Conservation (phyloP, 2,329 filamentous ascomycete species). For the Exophiala mesophila region DNA sequence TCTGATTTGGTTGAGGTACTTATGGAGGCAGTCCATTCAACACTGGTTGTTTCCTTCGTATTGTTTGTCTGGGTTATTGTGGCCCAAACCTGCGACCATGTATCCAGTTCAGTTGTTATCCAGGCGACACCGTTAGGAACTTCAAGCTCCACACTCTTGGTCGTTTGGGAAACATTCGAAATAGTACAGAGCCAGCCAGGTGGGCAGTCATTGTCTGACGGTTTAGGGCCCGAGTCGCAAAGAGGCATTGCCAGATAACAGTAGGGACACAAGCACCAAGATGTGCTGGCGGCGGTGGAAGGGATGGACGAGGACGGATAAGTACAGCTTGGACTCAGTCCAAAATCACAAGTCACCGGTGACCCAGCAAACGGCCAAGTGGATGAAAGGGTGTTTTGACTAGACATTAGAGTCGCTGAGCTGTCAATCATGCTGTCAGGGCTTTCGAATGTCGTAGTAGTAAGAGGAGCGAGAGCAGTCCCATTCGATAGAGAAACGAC, state of each 20-base stretch:
- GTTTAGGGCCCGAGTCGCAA: neutral
- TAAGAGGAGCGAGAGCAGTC: too few species aligned
- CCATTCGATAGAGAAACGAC: neutral
- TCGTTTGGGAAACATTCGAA: neutral
- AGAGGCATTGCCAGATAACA: neutral
- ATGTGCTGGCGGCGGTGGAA: neutral
- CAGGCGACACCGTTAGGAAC: neutral
- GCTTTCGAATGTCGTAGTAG: too few species aligned
- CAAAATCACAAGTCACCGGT: too few species aligned
- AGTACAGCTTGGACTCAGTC: neutral
- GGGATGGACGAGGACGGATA: neutral
- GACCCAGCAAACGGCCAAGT: too few species aligned
- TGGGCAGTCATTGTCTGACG: neutral
- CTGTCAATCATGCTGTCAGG: too few species aligned
- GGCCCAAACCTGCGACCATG: neutral
- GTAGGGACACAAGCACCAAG: neutral
- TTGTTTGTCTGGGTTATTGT: neutral
- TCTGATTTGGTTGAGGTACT: neutral
- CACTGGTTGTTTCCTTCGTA: neutral
- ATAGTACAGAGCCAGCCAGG: neutral
- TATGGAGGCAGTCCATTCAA: neutral
- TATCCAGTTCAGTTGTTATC: neutral
- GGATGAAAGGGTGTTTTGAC: too few species aligned
- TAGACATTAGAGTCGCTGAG: too few species aligned
- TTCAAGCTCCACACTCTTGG: neutral